These are phyloP conservation scores for Apiospora kogelbergensis DNA, from an alignment of 2,329 filamentous ascomycete species.

Conservation along the genomic window DNA sequence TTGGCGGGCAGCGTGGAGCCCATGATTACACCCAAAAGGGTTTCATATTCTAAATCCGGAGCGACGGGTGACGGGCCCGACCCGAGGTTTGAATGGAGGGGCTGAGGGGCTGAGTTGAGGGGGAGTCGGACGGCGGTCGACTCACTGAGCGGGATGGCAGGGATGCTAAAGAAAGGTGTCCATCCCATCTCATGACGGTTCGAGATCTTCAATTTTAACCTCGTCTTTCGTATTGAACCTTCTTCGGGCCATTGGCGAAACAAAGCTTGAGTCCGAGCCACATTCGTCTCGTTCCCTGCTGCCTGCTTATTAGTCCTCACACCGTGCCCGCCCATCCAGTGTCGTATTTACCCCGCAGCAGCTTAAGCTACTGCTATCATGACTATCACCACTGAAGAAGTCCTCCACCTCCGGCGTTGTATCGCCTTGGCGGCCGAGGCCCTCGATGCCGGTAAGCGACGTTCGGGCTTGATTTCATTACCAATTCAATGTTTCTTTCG, in stretches of 20 bases:
- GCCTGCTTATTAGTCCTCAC: no score
- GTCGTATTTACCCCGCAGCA: background rate
- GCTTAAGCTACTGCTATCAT: background rate
- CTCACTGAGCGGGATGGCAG: background rate
- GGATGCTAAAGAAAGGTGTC: no score
- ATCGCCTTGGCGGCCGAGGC: constrained; percentile 31
- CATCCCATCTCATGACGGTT: no score
- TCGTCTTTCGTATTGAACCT: background rate
- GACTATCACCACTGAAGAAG: constrained; percentile 10
- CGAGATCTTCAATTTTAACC: no score
- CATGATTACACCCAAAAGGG: no score
- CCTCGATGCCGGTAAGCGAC: constrained; percentile 18
- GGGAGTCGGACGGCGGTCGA: background rate
- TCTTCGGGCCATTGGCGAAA: background rate
- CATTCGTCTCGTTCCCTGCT: no score
- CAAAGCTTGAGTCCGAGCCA: background rate
- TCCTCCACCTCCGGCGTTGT: constrained; percentile 21
- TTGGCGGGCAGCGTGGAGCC: no score
- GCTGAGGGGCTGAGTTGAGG: no score
- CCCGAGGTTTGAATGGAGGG: no score
- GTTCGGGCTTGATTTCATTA: background rate
- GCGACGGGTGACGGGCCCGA: no score
- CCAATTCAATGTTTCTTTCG: background rate
- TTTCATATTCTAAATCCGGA: no score
- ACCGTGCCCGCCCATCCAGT: background rate